A percentile compares a stretch with the other conserved stretches of the same genome.
Evolutionary conservation across 495 filamentous ascomycete genomes (phyloP).

Genomic region (Rostrohypoxylon terebratum): DNA sequence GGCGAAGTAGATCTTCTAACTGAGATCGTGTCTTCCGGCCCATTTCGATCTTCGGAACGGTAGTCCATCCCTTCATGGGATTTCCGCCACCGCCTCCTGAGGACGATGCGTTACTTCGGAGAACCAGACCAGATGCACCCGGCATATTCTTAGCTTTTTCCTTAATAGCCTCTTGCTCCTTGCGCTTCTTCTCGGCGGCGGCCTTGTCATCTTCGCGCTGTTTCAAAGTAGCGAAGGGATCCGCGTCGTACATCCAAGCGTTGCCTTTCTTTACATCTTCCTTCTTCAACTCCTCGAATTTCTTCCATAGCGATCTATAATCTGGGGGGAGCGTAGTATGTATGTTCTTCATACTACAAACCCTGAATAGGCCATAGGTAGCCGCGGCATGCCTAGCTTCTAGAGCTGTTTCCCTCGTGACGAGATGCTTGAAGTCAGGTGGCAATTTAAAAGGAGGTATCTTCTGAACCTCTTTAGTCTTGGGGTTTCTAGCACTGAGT

Average conservation of each 20-base stretch:
- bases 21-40: slow-evolving; percentile 78
- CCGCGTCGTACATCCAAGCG: slow-evolving; percentile 94
- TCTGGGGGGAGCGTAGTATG: slow-evolving; percentile 94
- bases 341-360: slow-evolving; percentile 93
- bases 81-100: slow-evolving; percentile 44
- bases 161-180: slow-evolving; percentile 68
- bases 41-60: slow-evolving; percentile 92
- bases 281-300: slow-evolving; percentile 82
- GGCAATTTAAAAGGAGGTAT: slow-evolving; percentile 88
- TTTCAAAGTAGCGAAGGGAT: slow-evolving; percentile 84
- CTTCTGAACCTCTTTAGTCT: slow-evolving; percentile 78
- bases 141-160: slow-evolving; percentile 71
- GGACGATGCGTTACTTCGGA: slow-evolving; percentile 50
- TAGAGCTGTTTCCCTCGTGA: slow-evolving; percentile 76
- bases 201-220: slow-evolving; percentile 82
- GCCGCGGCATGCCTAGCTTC: slow-evolving; percentile 95
- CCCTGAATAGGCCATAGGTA: slow-evolving; percentile 87
- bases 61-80: slow-evolving; percentile 80
- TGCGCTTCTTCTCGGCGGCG: slow-evolving; percentile 76
- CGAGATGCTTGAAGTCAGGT: slow-evolving; percentile 73
- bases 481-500: slow-evolving; percentile 80
- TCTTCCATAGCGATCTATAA: slow-evolving; percentile 89
- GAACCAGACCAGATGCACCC: slow-evolving; percentile 54
- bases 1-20: slow-evolving; percentile 81
- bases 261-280: slow-evolving; percentile 79